A percentile compares a stretch with the other conserved stretches of the same genome.
These are phyloP conservation scores for Fagopyrum esculentum DNA, from an alignment of 148 eudicot genomes.

Conservation along the genomic window DNA sequence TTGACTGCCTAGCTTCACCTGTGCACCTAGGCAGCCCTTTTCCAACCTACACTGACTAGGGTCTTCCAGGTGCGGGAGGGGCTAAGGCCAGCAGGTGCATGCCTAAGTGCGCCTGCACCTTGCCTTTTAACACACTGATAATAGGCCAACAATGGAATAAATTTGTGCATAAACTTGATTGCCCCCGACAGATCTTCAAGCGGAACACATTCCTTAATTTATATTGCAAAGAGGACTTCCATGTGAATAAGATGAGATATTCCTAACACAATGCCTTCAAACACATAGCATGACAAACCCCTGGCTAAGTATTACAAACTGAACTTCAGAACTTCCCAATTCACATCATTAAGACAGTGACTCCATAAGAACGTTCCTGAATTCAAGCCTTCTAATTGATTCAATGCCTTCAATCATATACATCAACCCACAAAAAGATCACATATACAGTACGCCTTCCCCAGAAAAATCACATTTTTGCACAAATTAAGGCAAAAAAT, in stretches of 20 bases:
- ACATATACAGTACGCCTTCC: neutral
- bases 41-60: too few species aligned
- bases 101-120: too few species aligned
- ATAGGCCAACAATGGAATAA: neutral
- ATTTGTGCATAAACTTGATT: neutral
- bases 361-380: neutral
- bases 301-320: neutral
- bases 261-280: neutral
- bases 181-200: neutral
- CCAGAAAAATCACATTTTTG: neutral
- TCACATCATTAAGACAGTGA: neutral
- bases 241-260: conserved; percentile 2
- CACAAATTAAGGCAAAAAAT: conserved; percentile 1
- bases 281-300: neutral
- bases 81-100: too few species aligned
- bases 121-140: too few species aligned
- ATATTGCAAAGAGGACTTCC: neutral
- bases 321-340: neutral
- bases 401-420: neutral
- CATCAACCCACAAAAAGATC: neutral
- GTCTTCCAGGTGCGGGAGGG: too few species aligned
- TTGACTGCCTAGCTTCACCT: too few species aligned
- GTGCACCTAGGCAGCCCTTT: too few species aligned
- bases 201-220: neutral
- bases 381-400: neutral